Base-by-base conservation (phyloP, 2,329 filamentous ascomycete genomes). In the Sphaerulina musiva region DNA sequence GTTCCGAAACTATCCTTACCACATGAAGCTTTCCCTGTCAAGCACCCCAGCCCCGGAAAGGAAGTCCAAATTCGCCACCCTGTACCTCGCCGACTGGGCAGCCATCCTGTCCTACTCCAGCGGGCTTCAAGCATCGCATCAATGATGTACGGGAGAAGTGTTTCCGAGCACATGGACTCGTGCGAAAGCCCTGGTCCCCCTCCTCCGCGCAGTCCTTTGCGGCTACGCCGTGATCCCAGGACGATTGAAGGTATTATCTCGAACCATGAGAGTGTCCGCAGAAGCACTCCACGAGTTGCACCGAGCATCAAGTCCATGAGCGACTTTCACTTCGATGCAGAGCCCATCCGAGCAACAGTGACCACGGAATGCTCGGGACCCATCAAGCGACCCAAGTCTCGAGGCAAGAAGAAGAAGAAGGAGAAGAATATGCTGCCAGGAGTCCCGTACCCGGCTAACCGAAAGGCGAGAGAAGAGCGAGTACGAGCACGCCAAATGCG, bases 331-430 rank as follows among this genome's bases (percentile, higher is more conserved):
- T 60, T 59, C 38, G 61, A 61, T 8, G 20, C 57, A 2, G 58
- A 61, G 36, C 55, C 63, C 0, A 61, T 68, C 43, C 56, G 62
- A 39, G 60, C 66, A 2, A 63, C 64, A 1, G 64, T 69, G 32
- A 62, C 60, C 9, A 69, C 67, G 11, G 67, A 69, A 31, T 69
- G 66, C 50, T 66, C 62, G 38, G 67, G 65, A 6, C 66, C 66
- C 2, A 67, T 68, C 59, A 67, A 64, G 48, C 57, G 66, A 6
- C 64, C 62, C 20, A 64, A 61, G 48, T 67, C 66, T 31, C 57
- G 62, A 11, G 57, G 53, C 6, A 62, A 62, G 47, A 56, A 58
- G 7, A 62, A 62, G 47, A 56, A 58, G 6, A 56, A 58, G 7
- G 48, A 54, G 3, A 54, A 59, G 39, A 29, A 34, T 2, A 56